These are phyloP conservation scores for Phytophthora sojae DNA, from an alignment of 352 stramenopile genomes.

Conservation along the genomic window DNA sequence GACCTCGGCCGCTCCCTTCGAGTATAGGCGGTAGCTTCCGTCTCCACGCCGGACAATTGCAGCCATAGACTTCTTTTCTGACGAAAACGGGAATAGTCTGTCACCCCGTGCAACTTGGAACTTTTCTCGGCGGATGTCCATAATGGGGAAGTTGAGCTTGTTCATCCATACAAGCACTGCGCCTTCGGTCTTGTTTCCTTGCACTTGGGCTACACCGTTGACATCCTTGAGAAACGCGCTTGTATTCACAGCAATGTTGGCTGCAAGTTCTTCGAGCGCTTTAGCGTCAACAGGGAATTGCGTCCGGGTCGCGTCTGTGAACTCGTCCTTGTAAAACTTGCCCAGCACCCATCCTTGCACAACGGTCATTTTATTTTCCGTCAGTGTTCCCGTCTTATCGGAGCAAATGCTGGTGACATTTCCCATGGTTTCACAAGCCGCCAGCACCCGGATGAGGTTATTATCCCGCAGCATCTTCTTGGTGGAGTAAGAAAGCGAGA, in stretches of 20 bases:
- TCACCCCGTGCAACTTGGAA: conserved; percentile 66
- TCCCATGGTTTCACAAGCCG: conserved; percentile 98
- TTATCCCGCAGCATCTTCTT: conserved; percentile 99
- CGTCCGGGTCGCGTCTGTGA: conserved; percentile 19
- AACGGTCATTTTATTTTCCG: conserved; percentile 98
- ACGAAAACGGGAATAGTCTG: conserved; percentile 80
- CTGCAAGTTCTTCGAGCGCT: conserved; percentile 51
- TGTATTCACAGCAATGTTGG: conserved; percentile 78
- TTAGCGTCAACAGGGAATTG: conserved; percentile 46
- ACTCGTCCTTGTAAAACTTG: conserved; percentile 58
- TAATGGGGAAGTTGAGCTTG: conserved; percentile 69
- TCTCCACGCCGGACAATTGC: conserved; percentile 57
- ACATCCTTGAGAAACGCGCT: conserved; percentile 77
- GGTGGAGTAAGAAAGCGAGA: conserved; percentile 95
- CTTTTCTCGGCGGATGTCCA: conserved; percentile 59
- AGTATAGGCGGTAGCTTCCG: conserved; percentile 58
- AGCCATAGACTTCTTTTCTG: conserved; percentile 87
- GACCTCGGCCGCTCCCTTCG: conserved; percentile 82
- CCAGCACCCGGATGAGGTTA: conserved; percentile 98
- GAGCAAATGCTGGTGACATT: conserved; percentile 99
- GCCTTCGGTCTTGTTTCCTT: conserved; percentile 88
- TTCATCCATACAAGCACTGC: conserved; percentile 80
- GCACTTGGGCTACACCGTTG: conserved; percentile 45
- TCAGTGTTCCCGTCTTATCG: conserved; percentile 97
- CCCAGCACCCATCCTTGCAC: conserved; percentile 90